Conservation (phyloP, 345 rosid species). For the Noccaea bulbosa region DNA sequence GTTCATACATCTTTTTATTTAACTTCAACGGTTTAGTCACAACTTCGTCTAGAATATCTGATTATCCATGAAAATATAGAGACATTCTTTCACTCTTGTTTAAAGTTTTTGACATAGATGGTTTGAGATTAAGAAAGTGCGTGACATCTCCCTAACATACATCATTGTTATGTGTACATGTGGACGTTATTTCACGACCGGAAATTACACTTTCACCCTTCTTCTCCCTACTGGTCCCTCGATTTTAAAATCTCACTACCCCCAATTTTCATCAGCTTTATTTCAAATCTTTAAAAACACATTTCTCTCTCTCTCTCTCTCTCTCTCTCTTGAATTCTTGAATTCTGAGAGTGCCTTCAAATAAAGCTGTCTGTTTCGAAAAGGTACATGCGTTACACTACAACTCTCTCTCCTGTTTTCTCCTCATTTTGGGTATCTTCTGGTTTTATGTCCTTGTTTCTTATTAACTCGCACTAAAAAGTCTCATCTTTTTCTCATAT, state of each 20-base stretch:
- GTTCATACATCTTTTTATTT: neutral
- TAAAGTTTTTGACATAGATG: neutral
- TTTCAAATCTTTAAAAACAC: conserved; percentile 44
- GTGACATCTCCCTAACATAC: too few relatives aligned
- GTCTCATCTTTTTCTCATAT: conserved; percentile 1
- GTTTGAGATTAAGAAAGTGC: neutral
- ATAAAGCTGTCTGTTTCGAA: conserved; percentile 43
- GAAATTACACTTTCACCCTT: conserved; percentile 22
- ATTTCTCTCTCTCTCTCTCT: conserved; percentile 6
- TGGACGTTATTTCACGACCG: conserved; percentile 7
- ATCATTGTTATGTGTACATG: conserved; percentile 19
- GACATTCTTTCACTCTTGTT: conserved; percentile 14
- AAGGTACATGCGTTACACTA: conserved; percentile 36
- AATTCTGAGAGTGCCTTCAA: conserved; percentile 33
- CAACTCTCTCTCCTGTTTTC: conserved; percentile 12
- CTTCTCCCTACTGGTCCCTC: conserved; percentile 32
- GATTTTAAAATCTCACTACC: conserved; percentile 18
- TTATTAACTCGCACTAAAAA: conserved; percentile 24
- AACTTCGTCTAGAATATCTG: too few relatives aligned
- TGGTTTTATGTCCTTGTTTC: conserved; percentile 30
- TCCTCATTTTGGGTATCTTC: conserved; percentile 28
- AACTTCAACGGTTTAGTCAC: neutral
- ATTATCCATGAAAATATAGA: too few relatives aligned
- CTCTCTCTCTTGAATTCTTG: conserved; percentile 36
- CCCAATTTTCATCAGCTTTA: conserved; percentile 40